phyloP scores from a whole-genome alignment of 2,329 filamentous ascomycete genomes.

The Fusarium piperis region DNA sequence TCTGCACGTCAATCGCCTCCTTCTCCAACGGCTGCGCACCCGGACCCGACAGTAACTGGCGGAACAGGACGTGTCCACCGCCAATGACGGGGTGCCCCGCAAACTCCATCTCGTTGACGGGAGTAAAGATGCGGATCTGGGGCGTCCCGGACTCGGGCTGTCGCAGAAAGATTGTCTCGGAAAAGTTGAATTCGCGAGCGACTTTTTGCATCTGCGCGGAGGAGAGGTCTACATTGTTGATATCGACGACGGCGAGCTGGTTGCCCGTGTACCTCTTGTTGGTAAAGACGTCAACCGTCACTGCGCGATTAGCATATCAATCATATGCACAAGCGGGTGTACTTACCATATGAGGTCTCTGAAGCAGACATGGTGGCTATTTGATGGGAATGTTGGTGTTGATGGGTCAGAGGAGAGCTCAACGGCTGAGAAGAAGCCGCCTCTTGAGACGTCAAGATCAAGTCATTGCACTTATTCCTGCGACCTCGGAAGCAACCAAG shows the following conservation, averaged over 20 bases:
- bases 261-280: slow-evolving; percentile 18
- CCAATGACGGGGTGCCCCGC: slow-evolving; percentile 26
- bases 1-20: background rate
- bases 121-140: slow-evolving; percentile 20
- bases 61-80: slow-evolving; percentile 22
- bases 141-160: background rate
- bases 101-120: slow-evolving; percentile 29
- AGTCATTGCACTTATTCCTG: background rate
- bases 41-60: background rate
- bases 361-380: background rate
- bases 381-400: background rate
- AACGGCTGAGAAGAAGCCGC: background rate
- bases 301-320: background rate
- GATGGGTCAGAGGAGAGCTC: too few species aligned
- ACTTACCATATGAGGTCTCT: background rate
- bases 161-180: slow-evolving; percentile 16
- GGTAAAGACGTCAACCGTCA: background rate
- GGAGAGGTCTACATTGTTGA: background rate
- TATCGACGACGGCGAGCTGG: slow-evolving; percentile 19
- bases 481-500: background rate
- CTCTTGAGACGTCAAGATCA: background rate
- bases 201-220: slow-evolving; percentile 15
- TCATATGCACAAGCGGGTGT: fast-evolving
- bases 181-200: slow-evolving; percentile 27
- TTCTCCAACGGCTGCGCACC: background rate